These are phyloP conservation scores for Xylaria arbuscula DNA, from an alignment of 2,329 filamentous ascomycete species.

Conservation along the genomic window DNA sequence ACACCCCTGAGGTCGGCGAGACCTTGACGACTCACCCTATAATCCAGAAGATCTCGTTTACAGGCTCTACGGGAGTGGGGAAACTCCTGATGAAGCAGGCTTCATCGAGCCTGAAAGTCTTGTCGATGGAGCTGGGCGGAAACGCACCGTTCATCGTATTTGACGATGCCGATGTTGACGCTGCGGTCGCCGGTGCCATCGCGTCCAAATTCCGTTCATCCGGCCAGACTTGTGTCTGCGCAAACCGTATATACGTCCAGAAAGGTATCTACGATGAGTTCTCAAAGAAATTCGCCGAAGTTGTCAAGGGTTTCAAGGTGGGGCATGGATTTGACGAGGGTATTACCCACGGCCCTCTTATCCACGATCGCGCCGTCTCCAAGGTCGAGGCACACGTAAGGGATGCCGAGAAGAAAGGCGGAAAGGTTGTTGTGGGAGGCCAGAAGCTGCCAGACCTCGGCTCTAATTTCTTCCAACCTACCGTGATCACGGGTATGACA, in stretches of 20 bases:
- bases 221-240: conserved; percentile 94
- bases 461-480: conserved; percentile 88
- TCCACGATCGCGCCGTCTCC: conserved; percentile 82
- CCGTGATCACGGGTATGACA: conserved; percentile 88
- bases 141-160: conserved; percentile 98
- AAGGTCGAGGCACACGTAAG: conserved; percentile 85
- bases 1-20: conserved; percentile 83
- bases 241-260: conserved; percentile 86
- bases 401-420: conserved; percentile 83
- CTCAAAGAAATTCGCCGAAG: conserved; percentile 73
- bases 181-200: conserved; percentile 84
- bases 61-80: conserved; percentile 77
- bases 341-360: conserved; percentile 83
- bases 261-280: conserved; percentile 82
- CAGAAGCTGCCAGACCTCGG: conserved; percentile 79
- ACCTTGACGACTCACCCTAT: conserved; percentile 79
- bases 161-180: conserved; percentile 90
- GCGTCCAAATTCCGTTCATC: conserved; percentile 92
- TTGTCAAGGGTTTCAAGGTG: conserved; percentile 79
- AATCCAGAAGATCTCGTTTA: conserved; percentile 93
- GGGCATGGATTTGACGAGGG: conserved; percentile 77
- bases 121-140: conserved; percentile 90
- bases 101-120: conserved; percentile 81
- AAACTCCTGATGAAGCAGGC: conserved; percentile 90
- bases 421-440: conserved; percentile 78